Base-by-base conservation (phyloP, 106 monocot species). In the Amphibolis antarctica region DNA sequence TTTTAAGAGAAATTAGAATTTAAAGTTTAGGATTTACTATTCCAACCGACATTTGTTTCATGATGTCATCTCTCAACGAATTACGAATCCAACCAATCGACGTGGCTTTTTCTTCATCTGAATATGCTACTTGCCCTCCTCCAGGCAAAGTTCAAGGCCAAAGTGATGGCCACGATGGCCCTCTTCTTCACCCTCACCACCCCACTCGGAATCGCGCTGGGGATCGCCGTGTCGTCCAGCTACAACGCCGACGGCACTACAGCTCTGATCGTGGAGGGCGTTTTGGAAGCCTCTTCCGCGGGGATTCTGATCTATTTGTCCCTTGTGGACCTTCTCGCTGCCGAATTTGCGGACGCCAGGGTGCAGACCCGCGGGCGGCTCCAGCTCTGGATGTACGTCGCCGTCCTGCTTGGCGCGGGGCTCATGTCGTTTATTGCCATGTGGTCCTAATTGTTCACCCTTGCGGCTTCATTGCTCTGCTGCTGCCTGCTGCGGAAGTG, bases 261-360 rank as follows among this genome's bases (percentile, higher is more conserved):
- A 10, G 53, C 71, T 17, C 42, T 72, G 4, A 55, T 63, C 55
- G 53, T 72, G 13, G 54, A 72, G 20, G 71, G 71, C 10, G 12
- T 72, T 12, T 29, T 72, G 11, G 54, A 72, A 44, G 20, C 71
- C 20, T 54, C 64, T 6, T 53, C 71, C 4, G 56, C 71, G 10
- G 71, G 71, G 0, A 72, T 72, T 26, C 46, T 72, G 53, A 64
- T 72, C 64, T 72, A 72, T 64, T 64, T 72, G 63, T 52, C 71
- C 18, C 64, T 64, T 10, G 71, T 70, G 0, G 70, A 70, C 18
- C 70, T 70, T 15, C 70, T 70, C 12, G 70, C 70, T 3, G 70
- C 52, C 13, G 70, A 70, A 13, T 71, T 71, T 27, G 24, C 53
- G 71, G 63, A 27, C 55, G 11, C 51, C 17, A 62, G 31, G 42